A percentile compares a stretch with the other conserved stretches of the same genome.
Conservation (phyloP, 257 asterid genomes). For the Solanum bukasovii region DNA sequence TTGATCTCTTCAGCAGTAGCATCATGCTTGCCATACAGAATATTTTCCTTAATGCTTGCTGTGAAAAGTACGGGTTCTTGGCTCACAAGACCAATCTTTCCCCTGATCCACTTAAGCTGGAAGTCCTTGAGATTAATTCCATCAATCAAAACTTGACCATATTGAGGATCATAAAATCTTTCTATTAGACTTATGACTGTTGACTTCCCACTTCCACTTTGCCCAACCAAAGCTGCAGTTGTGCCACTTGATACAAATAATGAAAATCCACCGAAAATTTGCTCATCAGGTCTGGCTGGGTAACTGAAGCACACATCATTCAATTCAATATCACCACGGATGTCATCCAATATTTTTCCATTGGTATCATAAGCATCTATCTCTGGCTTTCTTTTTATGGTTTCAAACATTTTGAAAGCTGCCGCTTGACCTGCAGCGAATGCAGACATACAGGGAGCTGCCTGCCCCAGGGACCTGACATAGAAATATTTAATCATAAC, state of each 20-base stretch:
- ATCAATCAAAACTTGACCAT: slow-evolving; percentile 67
- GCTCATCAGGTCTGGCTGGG: slow-evolving; percentile 76
- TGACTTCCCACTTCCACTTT: slow-evolving; percentile 87
- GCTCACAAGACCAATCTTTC: slow-evolving; percentile 75
- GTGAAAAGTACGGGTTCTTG: slow-evolving; percentile 76
- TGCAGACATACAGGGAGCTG: slow-evolving; percentile 70
- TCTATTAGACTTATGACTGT: slow-evolving; percentile 69
- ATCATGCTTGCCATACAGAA: slow-evolving; percentile 61
- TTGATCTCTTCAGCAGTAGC: slow-evolving; percentile 60
- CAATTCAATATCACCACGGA: slow-evolving; percentile 56
- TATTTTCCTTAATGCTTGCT: slow-evolving; percentile 72
- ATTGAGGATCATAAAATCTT: slow-evolving; percentile 71
- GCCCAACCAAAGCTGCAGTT: slow-evolving; percentile 84
- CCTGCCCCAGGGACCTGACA: slow-evolving; percentile 74
- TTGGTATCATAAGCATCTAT: slow-evolving; percentile 58
- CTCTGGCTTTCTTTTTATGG: slow-evolving; percentile 52
- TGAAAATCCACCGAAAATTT: slow-evolving; percentile 58
- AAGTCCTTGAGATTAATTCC: slow-evolving; percentile 61
- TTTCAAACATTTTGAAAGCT: slow-evolving; percentile 81
- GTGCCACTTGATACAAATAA: slow-evolving; percentile 49
- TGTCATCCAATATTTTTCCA: slow-evolving; percentile 49
- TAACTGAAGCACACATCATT: slow-evolving; percentile 50
- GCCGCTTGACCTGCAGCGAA: slow-evolving; percentile 81
- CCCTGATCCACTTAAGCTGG: slow-evolving; percentile 81
- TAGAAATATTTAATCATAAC: neutral